These are phyloP conservation scores for Ophiobolus disseminans DNA, from an alignment of 2,329 filamentous ascomycete species.

Conservation along the genomic window DNA sequence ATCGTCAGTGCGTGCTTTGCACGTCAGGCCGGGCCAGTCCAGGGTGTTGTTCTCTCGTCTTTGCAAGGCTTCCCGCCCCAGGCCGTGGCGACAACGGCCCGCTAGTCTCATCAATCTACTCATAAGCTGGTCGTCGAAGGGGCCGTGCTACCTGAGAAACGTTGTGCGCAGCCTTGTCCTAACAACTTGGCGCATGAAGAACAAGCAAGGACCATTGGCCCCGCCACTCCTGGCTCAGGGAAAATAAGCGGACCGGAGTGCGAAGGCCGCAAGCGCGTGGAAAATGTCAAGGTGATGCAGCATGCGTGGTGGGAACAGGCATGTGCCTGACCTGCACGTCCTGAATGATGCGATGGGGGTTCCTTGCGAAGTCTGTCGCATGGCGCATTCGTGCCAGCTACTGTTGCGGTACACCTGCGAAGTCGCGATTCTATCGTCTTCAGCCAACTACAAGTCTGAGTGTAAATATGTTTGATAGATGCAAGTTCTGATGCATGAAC, in stretches of 20 bases:
- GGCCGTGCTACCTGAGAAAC: slow-evolving; percentile 17
- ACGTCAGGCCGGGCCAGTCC: slow-evolving; percentile 10
- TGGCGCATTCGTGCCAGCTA: too few relatives aligned
- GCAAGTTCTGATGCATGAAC: too few relatives aligned
- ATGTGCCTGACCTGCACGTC: too few relatives aligned
- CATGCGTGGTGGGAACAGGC: too few relatives aligned
- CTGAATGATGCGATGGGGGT: too few relatives aligned
- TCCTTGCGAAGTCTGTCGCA: too few relatives aligned
- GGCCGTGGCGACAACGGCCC: slow-evolving; percentile 28
- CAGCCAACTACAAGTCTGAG: too few relatives aligned
- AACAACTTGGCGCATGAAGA: not conserved
- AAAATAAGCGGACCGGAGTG: not conserved
- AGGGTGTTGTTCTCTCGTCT: slow-evolving; percentile 12
- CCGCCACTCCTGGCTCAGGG: not conserved
- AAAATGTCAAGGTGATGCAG: not conserved
- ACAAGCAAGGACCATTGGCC: not conserved
- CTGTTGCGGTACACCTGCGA: too few relatives aligned
- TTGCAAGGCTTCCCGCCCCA: slow-evolving; percentile 32
- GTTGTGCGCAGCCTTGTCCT: slow-evolving; percentile 15
- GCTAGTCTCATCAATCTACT: slow-evolving; percentile 27
- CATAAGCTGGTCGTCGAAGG: slow-evolving; percentile 2
- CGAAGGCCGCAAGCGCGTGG: not conserved
- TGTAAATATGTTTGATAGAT: too few relatives aligned
- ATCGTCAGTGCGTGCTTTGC: slow-evolving; percentile 10
- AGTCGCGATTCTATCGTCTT: too few relatives aligned